Evolutionary conservation across 2,329 filamentous ascomycete genomes (phyloP), one percentile per base, ranked within the genome.

Genomic region (Cercospora zeae-maydis): DNA sequence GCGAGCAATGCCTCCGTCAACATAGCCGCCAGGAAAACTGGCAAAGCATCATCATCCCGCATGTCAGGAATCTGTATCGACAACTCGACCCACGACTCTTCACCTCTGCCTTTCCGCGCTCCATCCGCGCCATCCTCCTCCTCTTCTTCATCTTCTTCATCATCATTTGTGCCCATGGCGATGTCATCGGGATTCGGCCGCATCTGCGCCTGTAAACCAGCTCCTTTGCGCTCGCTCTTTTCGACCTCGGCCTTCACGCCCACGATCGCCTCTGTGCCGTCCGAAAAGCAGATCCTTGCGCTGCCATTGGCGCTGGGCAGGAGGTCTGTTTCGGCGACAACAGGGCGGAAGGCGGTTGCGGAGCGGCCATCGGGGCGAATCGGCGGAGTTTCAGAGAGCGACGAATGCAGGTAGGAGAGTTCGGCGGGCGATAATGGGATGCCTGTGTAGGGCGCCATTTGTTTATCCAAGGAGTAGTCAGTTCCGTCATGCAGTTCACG

Each of bases 171-270:
- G 11, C 54, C 58, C 21, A 59, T 33, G 0, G 66, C 66, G 7
- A 67, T 66, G 21, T 64, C 70, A 19, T 61, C 63, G 34, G 63
- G 59, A 14, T 16, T 58, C 49, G 36, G 27, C 63, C 56, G 10
- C 11, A 31, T 9, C 14, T 39, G 55, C 14, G 52, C 11, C 36
- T 13, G n/a, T 8, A 39, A 13, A 13, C 11, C 36, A 21, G 13
- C 51, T 62, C 8, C 39, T 42, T 9, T 19, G 5, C 66, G 66
- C 71, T 70, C 68, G 54, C 88, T 92, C 80, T 85, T 88, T 76
- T 96, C 92, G 3, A 98, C 91, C 78, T 98, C 93, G 0, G 91
- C 92, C 79, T 98, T 99, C 65, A 97, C 88, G 51, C 95, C 95
- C 5, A 97, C 95, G 65, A 99, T 89, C 6, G 95, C 95, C 78